Percentiles rank a stretch among this genome's conserved stretches.
Conservation (phyloP, 108 stramenopile species). For the Cylindrotheca fusiformis region DNA sequence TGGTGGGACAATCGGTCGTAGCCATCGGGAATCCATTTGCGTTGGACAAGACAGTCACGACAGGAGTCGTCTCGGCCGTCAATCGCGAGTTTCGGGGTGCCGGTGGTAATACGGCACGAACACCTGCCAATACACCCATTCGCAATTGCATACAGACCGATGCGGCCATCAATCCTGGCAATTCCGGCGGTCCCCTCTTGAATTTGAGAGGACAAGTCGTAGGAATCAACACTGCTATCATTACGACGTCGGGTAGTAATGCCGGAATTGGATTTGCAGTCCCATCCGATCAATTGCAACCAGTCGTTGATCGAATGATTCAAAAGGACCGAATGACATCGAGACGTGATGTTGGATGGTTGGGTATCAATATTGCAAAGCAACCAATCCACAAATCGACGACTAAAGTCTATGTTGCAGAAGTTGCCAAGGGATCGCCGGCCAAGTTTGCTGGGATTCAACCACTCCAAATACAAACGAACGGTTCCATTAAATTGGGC, state of each 20-base stretch:
- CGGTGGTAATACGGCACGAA: constrained; percentile 40
- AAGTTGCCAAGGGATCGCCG: constrained; percentile 37
- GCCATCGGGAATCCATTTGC: constrained; percentile 96
- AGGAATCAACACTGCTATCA: constrained; percentile 92
- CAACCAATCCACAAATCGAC: constrained; percentile 9
- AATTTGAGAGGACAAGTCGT: constrained; percentile 78
- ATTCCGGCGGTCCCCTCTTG: constrained; percentile 89
- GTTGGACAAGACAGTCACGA: constrained; percentile 66
- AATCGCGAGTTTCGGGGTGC: constrained; percentile 80
- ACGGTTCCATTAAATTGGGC: constrained; percentile 31
- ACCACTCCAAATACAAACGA: constrained; percentile 13
- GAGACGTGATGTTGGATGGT: constrained; percentile 19
- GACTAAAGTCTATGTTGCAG: constrained; percentile 4
- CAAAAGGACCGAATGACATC: constrained; percentile 24
- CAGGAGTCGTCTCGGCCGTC: constrained; percentile 86
- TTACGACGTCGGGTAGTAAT: constrained; percentile 57
- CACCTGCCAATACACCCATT: constrained; percentile 66
- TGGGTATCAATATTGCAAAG: constrained; percentile 39
- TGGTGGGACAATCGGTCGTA: constrained; percentile 84
- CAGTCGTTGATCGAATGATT: constrained; percentile 37
- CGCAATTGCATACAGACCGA: constrained; percentile 88
- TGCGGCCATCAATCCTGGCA: constrained; percentile 94
- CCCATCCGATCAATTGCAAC: constrained; percentile 61
- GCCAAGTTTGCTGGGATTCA: constrained; percentile 41
- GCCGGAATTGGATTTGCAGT: constrained; percentile 86